Evolutionary conservation across 352 stramenopile genomes (phyloP), one percentile per base, ranked within the genome.

Genomic region (Phytophthora megakarya): DNA sequence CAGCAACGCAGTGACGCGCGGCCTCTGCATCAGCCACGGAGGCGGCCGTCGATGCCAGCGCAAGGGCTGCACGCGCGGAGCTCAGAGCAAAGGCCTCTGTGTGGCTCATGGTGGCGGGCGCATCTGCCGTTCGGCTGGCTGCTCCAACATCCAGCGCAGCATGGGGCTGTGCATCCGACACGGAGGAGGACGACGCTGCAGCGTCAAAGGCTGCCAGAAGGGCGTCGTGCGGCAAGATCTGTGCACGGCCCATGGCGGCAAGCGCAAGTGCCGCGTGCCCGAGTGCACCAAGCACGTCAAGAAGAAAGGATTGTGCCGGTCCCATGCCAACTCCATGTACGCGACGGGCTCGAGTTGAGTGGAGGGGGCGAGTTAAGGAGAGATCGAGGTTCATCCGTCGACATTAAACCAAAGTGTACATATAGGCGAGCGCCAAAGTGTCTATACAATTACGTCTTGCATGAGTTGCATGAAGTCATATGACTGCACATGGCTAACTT

Each of bases 141-240:
- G 87, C 59, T 90, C 83, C 22, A 93, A 94, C 57, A 95, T 93
- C 61, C 87, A 93, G 62, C 86, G 87, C 54, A 94, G 83, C 62
- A 93, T 95, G 76, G 87, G 87, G 8, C 61, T 94, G 61, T 96
- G 88, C 76, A 93, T 95, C 54, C 88, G 88, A 45, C 88, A 96
- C 63, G 88, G 88, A 28, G 88, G 87, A 39, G 87, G 88, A 40
- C 86, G 89, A 61, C 84, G 82, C 57, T 96, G 88, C 73, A 88
- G 81, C 57, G 75, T 93, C 52, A 73, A 85, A 12, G 84, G 83
- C 25, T 95, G 87, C 44, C 79, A 91, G 46, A 95, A 93, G 53
- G 86, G 87, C 18, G 87, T 93, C n/a, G 85, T 94, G 50, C 84
- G 87, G 13, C 86, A 93, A 70, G 86, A 93, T 40, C 61, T 95